Percentiles rank a stretch among this genome's conserved stretches.
phyloP scores from a whole-genome alignment of 495 filamentous ascomycete genomes.

The Daldinia loculata region DNA sequence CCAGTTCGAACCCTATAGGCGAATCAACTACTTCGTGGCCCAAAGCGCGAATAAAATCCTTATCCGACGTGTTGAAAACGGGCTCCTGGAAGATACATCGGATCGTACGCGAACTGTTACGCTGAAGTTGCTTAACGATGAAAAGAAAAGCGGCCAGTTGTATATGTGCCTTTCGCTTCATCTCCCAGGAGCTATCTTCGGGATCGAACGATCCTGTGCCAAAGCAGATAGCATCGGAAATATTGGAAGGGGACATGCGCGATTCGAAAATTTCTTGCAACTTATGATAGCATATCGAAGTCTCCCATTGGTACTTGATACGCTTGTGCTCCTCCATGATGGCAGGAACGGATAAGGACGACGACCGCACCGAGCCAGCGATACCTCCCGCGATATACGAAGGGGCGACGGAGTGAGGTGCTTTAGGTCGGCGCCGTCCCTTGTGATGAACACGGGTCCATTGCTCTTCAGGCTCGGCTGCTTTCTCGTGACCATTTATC shows the following conservation, averaged over 20 bases:
- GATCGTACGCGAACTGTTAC: constrained; percentile 35
- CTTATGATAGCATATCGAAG: constrained; percentile 20
- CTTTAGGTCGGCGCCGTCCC: constrained; percentile 7
- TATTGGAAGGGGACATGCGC: background rate
- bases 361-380: background rate
- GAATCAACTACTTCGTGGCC: constrained; percentile 64
- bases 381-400: background rate
- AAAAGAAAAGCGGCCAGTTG: constrained; percentile 70
- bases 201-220: constrained; percentile 58
- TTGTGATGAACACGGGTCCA: constrained; percentile 2
- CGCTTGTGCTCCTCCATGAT: constrained; percentile 37
- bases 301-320: constrained; percentile 33
- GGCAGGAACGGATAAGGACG: constrained; percentile 33
- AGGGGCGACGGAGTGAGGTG: background rate
- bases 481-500: background rate
- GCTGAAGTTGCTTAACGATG: constrained; percentile 57
- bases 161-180: constrained; percentile 50
- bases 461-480: background rate
- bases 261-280: constrained; percentile 32
- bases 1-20: constrained; percentile 64
- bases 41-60: constrained; percentile 61
- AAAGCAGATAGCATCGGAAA: constrained; percentile 55
- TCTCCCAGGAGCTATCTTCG: constrained; percentile 45
- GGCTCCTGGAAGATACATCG: constrained; percentile 74
- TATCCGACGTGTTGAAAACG: constrained; percentile 69